Base-by-base conservation (phyloP, 352 stramenopile genomes). In the Globisporangium orthogonon region DNA sequence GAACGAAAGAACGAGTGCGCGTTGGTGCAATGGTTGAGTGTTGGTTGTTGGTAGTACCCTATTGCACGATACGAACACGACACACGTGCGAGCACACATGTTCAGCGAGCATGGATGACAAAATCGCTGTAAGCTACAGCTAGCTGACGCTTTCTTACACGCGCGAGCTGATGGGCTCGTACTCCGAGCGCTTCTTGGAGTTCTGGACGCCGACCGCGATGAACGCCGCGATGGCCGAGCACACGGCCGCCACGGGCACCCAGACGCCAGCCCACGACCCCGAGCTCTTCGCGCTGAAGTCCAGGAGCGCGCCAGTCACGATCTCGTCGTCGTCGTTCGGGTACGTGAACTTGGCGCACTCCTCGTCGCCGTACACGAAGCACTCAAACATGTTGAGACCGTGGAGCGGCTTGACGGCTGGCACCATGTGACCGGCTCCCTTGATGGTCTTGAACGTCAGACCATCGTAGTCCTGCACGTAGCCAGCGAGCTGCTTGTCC, bases 361-460 rank as follows among this genome's bases (percentile, higher is more conserved):
- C 54, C 0, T 73, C 72, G 9, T 86, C 71, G 15, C 79, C 77
- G 40, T 73, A 81, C 44, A 96, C 71, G 73, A 95, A 94, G 59
- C 80, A 87, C 60, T 95, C 77, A 50, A 93, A 87, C 55, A 95
- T 79, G 65, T 86, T 69, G 39, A 91, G 74, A 9, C 76, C 77
- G 52, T 87, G 79, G n/a, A 87, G 66, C 31, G 85, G 85, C 31
- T 82, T 80, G 50, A 89, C 79, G 0, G 74, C 76, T 1, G 78
- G 78, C 50, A 97, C 91, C 80, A 97, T 94, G 69, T 97, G 90
- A 1, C 93, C 93, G 15, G 87, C 86, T 15, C 89, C 91, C 58
- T 96, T 93, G 63, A 98, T 91, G 0, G 91, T 98, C 56, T 96
- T 76, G 74, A 96, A 98, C 5, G 75, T 84, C 15, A 97, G 52